Evolutionary conservation across 1,139 yeast species (phyloP).

Genomic region (Candida neerlandica): DNA sequence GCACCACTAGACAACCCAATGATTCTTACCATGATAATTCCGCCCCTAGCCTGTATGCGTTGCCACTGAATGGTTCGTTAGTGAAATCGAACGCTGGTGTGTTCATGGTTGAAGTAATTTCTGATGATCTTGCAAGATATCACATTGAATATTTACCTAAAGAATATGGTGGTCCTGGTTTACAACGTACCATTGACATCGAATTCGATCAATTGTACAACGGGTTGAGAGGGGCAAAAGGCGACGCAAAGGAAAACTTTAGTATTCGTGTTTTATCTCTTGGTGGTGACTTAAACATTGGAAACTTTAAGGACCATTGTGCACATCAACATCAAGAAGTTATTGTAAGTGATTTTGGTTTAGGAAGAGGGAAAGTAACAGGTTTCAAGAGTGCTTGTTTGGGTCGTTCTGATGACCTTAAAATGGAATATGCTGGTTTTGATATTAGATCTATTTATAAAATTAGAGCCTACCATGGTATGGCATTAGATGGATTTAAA

Average conservation of each 20-base stretch:
- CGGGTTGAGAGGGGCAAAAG: conserved; percentile 42
- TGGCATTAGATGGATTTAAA: conserved; percentile 75
- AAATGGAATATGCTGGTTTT: conserved; percentile 31
- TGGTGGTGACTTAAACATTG: conserved; percentile 40
- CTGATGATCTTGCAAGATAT: conserved; percentile 65
- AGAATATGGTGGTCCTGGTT: conserved; percentile 60
- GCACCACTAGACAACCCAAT: conserved; percentile 28
- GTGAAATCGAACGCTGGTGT: conserved; percentile 66
- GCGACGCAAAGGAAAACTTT: conserved; percentile 38
- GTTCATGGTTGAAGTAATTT: conserved; percentile 66
- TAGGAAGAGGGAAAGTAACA: conserved; percentile 34
- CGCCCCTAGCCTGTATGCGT: conserved; percentile 29
- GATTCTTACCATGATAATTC: conserved; percentile 21
- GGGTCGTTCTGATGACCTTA: conserved; percentile 33
- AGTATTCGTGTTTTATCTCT: conserved; percentile 51
- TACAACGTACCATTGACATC: conserved; percentile 53
- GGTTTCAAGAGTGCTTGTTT: conserved; percentile 51
- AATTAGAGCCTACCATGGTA: conserved; percentile 68
- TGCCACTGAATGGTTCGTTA: conserved; percentile 42
- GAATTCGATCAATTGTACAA: conserved; percentile 36
- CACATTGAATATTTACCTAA: conserved; percentile 62
- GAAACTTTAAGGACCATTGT: conserved; percentile 31
- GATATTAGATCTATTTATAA: conserved; percentile 36
- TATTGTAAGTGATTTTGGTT: conserved; percentile 45
- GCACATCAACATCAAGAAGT: conserved; percentile 16